Base-by-base conservation (phyloP, 1,139 yeast genomes). In the Zhuliangozyma blackwelliae region DNA sequence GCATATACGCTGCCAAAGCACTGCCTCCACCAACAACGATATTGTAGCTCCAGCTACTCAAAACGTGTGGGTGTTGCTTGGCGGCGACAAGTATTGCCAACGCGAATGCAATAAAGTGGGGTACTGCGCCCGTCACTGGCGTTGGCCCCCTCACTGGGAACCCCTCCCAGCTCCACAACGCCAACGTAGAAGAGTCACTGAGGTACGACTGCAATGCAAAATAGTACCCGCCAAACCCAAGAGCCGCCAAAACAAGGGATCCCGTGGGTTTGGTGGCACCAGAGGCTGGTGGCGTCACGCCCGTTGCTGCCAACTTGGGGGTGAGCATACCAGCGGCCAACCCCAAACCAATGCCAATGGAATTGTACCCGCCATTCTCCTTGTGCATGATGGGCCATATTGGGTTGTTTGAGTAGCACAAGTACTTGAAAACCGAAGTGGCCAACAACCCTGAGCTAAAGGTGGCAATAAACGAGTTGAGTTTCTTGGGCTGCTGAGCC, bases 111-210 rank as follows among this genome's bases (percentile, higher is more conserved):
- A 68, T 61, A 43, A 88, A 70, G 27, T 88, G 79, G 21, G 84
- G 53, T 10, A 82, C 73, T 33, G 95, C 95, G 54, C 94, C 95
- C 27, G 96, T 95, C 43, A 90, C 80, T 10, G 96, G 89, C 26
- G 87, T 70, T 10, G 97, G 97, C 0, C 97, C 97, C 9, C 68
- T 66, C 12, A 87, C 68, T 33, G 96, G 96, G 57, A 72, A 92
- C 1, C 98, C 98, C 45, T 83, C 86, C 97, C 97, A 92, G 10
- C 81, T 79, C 97, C 97, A 92, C 35, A 82, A 69, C 12, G 87
- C 82, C 37, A 90, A 71, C 6, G 95, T 86, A 3, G 95, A 82
- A 0, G 96, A 76, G 55, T 92, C 98, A 16, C 87, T 75, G 37
- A 90, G 62, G 63, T 82, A 77, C 10, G 94, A 85, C 50, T 82